These are phyloP conservation scores for Sporothrix brasiliensis DNA, from an alignment of 2,329 filamentous ascomycete genomes.

Conservation along the genomic window DNA sequence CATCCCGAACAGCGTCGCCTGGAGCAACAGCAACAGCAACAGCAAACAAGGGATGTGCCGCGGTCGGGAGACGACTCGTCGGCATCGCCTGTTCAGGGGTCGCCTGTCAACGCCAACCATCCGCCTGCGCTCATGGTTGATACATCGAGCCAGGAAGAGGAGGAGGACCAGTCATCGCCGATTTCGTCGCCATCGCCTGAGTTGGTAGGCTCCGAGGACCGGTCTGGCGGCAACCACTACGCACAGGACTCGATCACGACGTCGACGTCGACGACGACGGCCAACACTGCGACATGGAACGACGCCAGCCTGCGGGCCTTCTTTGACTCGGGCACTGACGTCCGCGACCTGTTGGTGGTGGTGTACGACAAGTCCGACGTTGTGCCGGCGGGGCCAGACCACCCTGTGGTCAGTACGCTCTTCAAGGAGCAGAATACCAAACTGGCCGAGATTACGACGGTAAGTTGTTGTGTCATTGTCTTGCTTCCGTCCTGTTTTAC, in stretches of 20 bases:
- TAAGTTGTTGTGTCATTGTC: constrained; percentile 43
- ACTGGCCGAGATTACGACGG: constrained; percentile 78
- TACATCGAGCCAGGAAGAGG: constrained; percentile 67
- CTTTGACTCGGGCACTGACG: constrained; percentile 85
- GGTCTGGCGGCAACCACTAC: constrained; percentile 45
- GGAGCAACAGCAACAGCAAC: constrained; percentile 46
- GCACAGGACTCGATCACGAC: constrained; percentile 56
- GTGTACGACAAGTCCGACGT: constrained; percentile 91
- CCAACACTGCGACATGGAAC: constrained; percentile 69
- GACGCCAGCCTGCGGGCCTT: constrained; percentile 84
- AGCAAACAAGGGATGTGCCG: constrained; percentile 49
- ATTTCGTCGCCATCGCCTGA: constrained; percentile 68
- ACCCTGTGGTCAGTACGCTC: constrained; percentile 77
- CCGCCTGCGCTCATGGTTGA: constrained; percentile 71
- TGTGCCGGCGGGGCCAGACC: constrained; percentile 75
- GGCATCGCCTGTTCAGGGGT: constrained; percentile 69
- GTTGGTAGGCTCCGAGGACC: constrained; percentile 54
- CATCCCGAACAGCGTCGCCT: constrained; percentile 33
- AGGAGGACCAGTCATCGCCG: constrained; percentile 59
- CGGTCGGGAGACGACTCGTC: constrained; percentile 54
- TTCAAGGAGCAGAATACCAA: constrained; percentile 87
- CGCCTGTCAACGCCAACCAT: constrained; percentile 56
- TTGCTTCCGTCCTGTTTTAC: not conserved
- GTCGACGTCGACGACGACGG: constrained; percentile 55
- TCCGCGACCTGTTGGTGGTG: constrained; percentile 85